Evolutionary conservation across 1,284 basidiomycete genomes (phyloP).

Genomic region (Peniophora sp.): DNA sequence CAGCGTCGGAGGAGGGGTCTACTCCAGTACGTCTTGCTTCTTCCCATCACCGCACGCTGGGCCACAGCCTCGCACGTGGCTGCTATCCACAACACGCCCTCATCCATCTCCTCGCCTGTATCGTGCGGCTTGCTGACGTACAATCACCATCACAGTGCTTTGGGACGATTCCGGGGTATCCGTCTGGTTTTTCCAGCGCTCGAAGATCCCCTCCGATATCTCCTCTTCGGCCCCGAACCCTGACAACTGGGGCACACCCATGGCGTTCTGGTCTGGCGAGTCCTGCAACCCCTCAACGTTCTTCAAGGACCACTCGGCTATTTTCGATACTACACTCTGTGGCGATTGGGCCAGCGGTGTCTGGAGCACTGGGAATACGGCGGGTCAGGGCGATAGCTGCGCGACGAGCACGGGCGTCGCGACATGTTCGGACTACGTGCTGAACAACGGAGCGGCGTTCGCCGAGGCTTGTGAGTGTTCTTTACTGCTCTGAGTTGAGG

Average conservation of each 20-base stretch:
- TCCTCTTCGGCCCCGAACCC: conserved; percentile 59
- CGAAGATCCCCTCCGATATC: conserved; percentile 70
- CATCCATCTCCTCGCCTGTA: background rate
- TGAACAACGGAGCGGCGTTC: conserved; percentile 63
- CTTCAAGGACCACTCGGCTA: conserved; percentile 69
- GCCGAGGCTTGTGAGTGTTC: conserved; percentile 65
- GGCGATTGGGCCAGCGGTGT: conserved; percentile 82
- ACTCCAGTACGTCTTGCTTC: conserved; percentile 52
- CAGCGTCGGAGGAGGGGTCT: conserved; percentile 68
- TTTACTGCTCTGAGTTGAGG: background rate
- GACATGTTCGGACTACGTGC: conserved; percentile 73
- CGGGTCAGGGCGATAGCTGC: conserved; percentile 78
- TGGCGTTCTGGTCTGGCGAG: conserved; percentile 66
- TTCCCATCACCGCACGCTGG: too few relatives aligned
- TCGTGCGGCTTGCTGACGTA: background rate
- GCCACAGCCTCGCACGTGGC: too few relatives aligned
- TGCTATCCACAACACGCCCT: background rate
- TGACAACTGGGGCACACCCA: conserved; percentile 64
- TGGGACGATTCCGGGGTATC: conserved; percentile 70
- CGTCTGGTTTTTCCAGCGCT: conserved; percentile 76
- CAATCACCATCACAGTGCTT: conserved; percentile 41
- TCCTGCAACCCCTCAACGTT: conserved; percentile 67
- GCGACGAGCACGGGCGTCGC: conserved; percentile 73
- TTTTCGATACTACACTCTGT: conserved; percentile 80
- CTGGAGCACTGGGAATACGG: conserved; percentile 65